phyloP scores from a whole-genome alignment of 2,329 filamentous ascomycete genomes.

The Cercospora beticola region DNA sequence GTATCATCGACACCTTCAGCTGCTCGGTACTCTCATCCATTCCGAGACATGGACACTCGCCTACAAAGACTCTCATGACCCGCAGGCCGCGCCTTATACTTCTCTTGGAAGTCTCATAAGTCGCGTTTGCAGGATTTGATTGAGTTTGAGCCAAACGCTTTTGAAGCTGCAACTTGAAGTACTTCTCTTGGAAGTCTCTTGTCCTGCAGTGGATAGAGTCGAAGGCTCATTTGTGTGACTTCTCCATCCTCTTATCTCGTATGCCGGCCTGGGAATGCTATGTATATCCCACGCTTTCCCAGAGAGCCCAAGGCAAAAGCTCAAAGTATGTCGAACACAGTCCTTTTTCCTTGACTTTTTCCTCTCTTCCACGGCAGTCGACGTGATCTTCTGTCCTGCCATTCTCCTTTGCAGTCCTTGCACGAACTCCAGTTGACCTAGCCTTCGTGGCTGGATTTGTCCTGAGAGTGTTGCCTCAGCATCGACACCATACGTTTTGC shows the following conservation, averaged over 20 bases:
- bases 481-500: not conserved
- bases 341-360: not conserved
- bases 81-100: not conserved
- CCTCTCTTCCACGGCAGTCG: not conserved
- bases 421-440: not conserved
- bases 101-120: not conserved
- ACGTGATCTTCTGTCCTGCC: not conserved
- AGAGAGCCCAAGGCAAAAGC: not conserved
- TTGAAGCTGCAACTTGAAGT: constrained; percentile 13
- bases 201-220: not conserved
- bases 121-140: not conserved
- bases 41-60: not conserved
- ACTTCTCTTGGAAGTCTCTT: constrained; percentile 11
- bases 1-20: not conserved
- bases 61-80: not conserved
- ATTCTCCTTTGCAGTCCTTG: not conserved
- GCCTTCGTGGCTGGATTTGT: not conserved
- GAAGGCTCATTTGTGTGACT: not conserved
- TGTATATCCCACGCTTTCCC: not conserved
- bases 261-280: not conserved
- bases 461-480: not conserved
- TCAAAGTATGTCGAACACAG: not conserved
- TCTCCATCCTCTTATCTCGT: not conserved
- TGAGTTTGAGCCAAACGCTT: not conserved
- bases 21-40: not conserved